These are phyloP conservation scores for Pholiota conissans DNA, from an alignment of 768 basidiomycete genomes.

Conservation along the genomic window DNA sequence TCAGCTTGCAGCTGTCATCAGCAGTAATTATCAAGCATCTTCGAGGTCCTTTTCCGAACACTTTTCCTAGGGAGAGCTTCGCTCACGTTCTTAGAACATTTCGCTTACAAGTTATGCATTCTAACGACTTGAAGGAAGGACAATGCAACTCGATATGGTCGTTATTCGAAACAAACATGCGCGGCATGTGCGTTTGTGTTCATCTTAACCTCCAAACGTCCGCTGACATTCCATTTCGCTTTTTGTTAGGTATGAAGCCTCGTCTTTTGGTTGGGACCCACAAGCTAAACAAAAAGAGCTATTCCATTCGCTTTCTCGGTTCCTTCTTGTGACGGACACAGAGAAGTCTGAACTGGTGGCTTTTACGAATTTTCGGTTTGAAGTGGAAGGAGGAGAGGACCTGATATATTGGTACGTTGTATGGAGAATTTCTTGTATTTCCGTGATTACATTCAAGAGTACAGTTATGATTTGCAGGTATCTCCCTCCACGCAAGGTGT, in stretches of 20 bases:
- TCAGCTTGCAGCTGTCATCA: slow-evolving; percentile 16
- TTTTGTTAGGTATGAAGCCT: slow-evolving; percentile 45
- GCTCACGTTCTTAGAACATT: slow-evolving; percentile 9
- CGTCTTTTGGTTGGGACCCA: slow-evolving; percentile 71
- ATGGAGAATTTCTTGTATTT: not conserved
- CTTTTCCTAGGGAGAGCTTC: not conserved
- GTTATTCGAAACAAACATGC: slow-evolving; percentile 61
- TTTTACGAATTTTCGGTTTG: slow-evolving; percentile 72
- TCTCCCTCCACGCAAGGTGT: slow-evolving; percentile 37
- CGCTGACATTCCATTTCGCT: no score
- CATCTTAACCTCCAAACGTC: no score
- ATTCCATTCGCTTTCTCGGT: slow-evolving; percentile 61
- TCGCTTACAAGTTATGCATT: slow-evolving; percentile 16
- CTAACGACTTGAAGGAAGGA: slow-evolving; percentile 27
- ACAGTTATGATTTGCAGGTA: slow-evolving; percentile 81
- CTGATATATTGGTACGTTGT: slow-evolving; percentile 66
- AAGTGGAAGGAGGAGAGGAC: slow-evolving; percentile 58
- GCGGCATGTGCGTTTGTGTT: slow-evolving; percentile 37
- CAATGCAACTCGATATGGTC: slow-evolving; percentile 51
- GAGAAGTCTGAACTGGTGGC: slow-evolving; percentile 28
- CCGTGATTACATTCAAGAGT: not conserved
- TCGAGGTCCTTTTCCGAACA: slow-evolving; percentile 5
- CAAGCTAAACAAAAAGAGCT: slow-evolving; percentile 55
- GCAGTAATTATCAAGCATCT: slow-evolving; percentile 13
- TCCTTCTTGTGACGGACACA: slow-evolving; percentile 43